These are phyloP conservation scores for Capsicum rhomboideum DNA, from an alignment of 257 asterid species.

Conservation along the genomic window DNA sequence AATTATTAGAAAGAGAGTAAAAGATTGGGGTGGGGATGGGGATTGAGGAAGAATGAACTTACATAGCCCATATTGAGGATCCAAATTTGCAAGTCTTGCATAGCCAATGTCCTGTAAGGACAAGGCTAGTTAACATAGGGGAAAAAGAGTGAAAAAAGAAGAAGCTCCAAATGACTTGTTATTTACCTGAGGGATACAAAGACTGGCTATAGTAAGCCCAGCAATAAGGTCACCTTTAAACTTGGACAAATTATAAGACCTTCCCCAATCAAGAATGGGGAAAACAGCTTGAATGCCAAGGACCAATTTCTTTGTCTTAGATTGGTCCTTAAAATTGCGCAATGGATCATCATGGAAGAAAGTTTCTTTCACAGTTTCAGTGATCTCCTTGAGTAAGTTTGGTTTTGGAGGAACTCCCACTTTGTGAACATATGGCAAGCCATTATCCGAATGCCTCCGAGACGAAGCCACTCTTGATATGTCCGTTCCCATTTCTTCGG, in stretches of 20 bases:
- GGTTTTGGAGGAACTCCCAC: constrained; percentile 58
- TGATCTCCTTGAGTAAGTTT: constrained; percentile 36
- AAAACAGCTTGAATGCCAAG: constrained; percentile 46
- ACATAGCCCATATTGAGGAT: constrained; percentile 68
- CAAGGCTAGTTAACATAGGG: background rate
- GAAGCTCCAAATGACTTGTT: background rate
- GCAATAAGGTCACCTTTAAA: constrained; percentile 66
- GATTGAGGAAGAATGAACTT: constrained; percentile 10
- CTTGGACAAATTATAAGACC: constrained; percentile 37
- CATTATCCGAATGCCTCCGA: constrained; percentile 10
- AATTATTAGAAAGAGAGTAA: background rate
- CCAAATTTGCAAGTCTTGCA: constrained; percentile 60
- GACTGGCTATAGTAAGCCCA: constrained; percentile 81
- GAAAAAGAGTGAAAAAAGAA: background rate
- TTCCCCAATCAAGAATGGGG: constrained; percentile 70
- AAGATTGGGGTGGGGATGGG: background rate
- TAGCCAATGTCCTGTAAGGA: constrained; percentile 69
- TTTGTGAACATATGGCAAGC: constrained; percentile 38
- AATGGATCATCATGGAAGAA: constrained; percentile 68
- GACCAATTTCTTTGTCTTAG: constrained; percentile 15
- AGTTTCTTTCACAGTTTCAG: constrained; percentile 45
- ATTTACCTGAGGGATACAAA: constrained; percentile 74
- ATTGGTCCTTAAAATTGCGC: constrained; percentile 46
- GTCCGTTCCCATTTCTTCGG: constrained; percentile 15
- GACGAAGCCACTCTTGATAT: constrained; percentile 27